Percentiles rank a stretch among this genome's conserved stretches.
phyloP scores from a whole-genome alignment of 345 rosid genomes.

The Garcia nutans region DNA sequence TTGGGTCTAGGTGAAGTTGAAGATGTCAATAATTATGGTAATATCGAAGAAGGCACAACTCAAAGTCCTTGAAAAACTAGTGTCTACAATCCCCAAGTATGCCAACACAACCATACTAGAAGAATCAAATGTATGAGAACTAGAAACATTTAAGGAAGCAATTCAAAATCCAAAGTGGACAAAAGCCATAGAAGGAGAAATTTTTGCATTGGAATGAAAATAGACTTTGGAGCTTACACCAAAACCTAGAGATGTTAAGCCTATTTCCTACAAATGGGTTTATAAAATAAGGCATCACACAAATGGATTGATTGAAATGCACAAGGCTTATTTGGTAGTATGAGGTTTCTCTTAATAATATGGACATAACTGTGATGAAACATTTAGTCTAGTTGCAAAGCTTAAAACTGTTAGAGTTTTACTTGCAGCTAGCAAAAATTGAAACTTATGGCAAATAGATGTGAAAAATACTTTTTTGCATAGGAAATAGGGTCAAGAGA shows the following conservation, averaged over 20 bases:
- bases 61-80: too few species aligned
- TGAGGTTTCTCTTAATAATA: neutral
- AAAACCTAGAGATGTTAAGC: neutral
- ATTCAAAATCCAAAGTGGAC: neutral
- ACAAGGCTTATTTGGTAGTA: constrained; percentile 7
- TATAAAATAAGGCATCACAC: neutral
- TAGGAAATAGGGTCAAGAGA: too few species aligned
- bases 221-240: neutral
- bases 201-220: too few species aligned
- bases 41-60: too few species aligned
- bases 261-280: neutral
- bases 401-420: too few species aligned
- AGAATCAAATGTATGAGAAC: neutral
- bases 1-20: too few species aligned
- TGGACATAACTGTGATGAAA: neutral
- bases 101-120: neutral
- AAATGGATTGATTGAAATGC: neutral
- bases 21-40: too few species aligned
- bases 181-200: neutral
- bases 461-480: too few species aligned
- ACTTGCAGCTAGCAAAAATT: too few species aligned
- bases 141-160: neutral
- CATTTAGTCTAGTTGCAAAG: too few species aligned
- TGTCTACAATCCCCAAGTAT: neutral
- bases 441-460: too few species aligned